Conservation (phyloP, 225 moss, liverwort and hornwort species). For the Physcomitrium patens region DNA sequence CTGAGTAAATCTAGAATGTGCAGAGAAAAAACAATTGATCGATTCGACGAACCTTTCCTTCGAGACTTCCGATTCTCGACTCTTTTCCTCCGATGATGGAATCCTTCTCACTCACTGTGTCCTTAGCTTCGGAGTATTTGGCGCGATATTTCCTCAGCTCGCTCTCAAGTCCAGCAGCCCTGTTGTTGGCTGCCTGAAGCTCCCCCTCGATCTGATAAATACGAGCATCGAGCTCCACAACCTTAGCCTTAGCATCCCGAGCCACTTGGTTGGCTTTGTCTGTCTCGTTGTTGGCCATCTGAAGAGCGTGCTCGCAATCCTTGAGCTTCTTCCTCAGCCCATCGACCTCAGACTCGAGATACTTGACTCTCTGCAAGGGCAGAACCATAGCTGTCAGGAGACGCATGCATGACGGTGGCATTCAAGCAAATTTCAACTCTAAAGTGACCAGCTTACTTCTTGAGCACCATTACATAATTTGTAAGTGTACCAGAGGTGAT, state of each 20-base stretch:
- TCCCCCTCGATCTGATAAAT: conserved; percentile 7
- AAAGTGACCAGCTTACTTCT: background rate
- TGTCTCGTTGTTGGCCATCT: background rate
- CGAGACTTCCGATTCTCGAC: conserved; percentile 1
- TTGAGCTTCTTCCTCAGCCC: background rate
- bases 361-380: background rate
- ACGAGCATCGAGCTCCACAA: conserved; percentile 1
- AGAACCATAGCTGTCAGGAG: background rate
- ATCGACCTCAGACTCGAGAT: background rate
- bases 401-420: background rate
- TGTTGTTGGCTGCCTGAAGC: background rate
- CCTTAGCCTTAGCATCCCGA: background rate
- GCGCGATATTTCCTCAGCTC: conserved; percentile 3
- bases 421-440: background rate
- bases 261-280: background rate
- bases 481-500: background rate
- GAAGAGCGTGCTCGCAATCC: background rate
- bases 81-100: background rate
- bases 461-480: background rate
- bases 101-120: conserved; percentile 15
- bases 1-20: too few species aligned
- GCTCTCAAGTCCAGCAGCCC: background rate
- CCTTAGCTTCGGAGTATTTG: conserved; percentile 2
- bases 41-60: conserved; percentile 3
- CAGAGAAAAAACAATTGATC: too few species aligned